Evolutionary conservation across 306 rosid species (phyloP).

Genomic region (Astragalus membranaceus): DNA sequence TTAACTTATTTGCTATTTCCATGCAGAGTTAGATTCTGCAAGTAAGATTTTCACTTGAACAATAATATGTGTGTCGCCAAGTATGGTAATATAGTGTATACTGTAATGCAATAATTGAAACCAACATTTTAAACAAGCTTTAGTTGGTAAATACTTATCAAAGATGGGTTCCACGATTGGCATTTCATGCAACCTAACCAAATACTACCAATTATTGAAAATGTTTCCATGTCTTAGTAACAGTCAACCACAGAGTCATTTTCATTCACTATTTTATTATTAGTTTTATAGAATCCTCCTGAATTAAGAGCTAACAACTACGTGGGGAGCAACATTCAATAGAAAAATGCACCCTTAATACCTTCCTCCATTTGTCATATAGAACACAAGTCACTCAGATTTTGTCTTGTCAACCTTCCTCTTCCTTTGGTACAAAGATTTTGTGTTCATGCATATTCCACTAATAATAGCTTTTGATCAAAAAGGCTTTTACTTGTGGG

Average conservation of each 20-base stretch:
- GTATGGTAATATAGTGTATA: constrained; percentile 5
- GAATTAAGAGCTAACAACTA: constrained; percentile 42
- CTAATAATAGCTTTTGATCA: constrained; percentile 12
- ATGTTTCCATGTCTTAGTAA: constrained; percentile 23
- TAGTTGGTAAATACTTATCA: constrained; percentile 48
- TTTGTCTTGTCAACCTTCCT: constrained; percentile 18
- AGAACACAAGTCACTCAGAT: constrained; percentile 23
- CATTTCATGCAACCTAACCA: constrained; percentile 21
- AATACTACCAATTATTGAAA: constrained; percentile 30
- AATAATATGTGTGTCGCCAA: constrained; percentile 10
- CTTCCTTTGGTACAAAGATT: neutral
- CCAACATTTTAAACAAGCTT: constrained; percentile 12
- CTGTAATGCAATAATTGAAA: constrained; percentile 14
- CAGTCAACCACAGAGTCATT: constrained; percentile 55
- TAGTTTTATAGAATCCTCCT: constrained; percentile 22
- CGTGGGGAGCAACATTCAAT: constrained; percentile 52
- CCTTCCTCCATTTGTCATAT: constrained; percentile 28
- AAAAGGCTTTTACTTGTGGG: neutral
- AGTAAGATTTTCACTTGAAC: constrained; percentile 10
- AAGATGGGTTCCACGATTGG: constrained; percentile 33
- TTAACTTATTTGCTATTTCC: constrained; percentile 11
- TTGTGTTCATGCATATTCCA: neutral
- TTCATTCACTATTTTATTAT: constrained; percentile 28
- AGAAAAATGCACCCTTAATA: constrained; percentile 29
- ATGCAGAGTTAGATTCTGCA: constrained; percentile 18